phyloP scores from a whole-genome alignment of 768 basidiomycete genomes.

The Chlorophyllum brunneum region DNA sequence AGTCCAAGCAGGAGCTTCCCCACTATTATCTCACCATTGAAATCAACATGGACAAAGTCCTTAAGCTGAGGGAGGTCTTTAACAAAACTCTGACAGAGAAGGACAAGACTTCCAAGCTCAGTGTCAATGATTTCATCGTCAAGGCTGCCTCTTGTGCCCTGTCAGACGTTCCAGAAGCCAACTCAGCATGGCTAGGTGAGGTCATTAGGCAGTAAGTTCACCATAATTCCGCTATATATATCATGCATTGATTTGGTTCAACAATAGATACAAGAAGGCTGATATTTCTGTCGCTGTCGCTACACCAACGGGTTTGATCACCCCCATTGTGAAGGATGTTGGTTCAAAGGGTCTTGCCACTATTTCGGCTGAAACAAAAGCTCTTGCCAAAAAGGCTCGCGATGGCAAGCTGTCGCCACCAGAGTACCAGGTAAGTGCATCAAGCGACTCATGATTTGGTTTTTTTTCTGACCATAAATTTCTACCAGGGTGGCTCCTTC shows the following conservation, averaged over 20 bases:
- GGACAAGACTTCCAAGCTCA: conserved; percentile 89
- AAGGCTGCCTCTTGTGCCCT: conserved; percentile 92
- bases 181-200: conserved; percentile 97
- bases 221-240: not conserved
- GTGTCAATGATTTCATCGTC: conserved; percentile 97
- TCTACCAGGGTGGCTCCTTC: conserved; percentile 84
- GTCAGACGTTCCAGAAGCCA: conserved; percentile 93
- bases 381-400: conserved; percentile 90
- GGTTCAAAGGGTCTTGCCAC: conserved; percentile 89
- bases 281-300: conserved; percentile 98
- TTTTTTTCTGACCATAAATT: not conserved
- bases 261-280: conserved; percentile 87
- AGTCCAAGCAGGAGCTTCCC: conserved; percentile 93
- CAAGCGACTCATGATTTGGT: not conserved
- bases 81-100: conserved; percentile 84
- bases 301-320: conserved; percentile 93
- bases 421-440: conserved; percentile 81
- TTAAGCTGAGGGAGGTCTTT: conserved; percentile 94
- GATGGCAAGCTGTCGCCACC: conserved; percentile 93
- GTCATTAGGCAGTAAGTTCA: conserved; percentile 85
- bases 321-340: conserved; percentile 93
- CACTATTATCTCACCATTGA: conserved; percentile 97
- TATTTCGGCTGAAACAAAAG: conserved; percentile 90
- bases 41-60: conserved; percentile 93
- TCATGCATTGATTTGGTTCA: conserved; percentile 4